Base-by-base conservation (phyloP, 768 basidiomycete genomes). In the Hydnomerulius pinastri region DNA sequence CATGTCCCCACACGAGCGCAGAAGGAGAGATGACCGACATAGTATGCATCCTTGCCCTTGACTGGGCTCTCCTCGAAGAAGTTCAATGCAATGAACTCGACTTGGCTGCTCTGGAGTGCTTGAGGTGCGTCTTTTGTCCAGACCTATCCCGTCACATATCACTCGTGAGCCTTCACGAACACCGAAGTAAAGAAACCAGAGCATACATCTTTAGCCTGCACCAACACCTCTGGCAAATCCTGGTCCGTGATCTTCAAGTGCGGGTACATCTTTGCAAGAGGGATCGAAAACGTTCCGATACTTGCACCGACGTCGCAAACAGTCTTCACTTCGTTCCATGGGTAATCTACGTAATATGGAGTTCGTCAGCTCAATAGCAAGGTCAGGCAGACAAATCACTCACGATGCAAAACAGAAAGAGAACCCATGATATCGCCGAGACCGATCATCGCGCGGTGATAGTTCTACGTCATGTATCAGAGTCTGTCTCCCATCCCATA, bases 221-320 rank as follows among this genome's bases (percentile, higher is more conserved):
- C 47, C 13, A 68, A 36, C 9, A 69, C 60, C 21, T 61, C 57
- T 11, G 67, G 66, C 20, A 70, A 47, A 46, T 69, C 67, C 42
- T 70, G 66, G 21, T 65, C 33, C 7, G 37, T 38, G 27, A 70
- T 58, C 32, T 59, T 63, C 23, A 69, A 33, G 24, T 64, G 62
- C 6, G 67, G 66, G 41, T 56, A 55, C 36, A 47, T 55, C 47
- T 54, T 68, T 4, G 62, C 44, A 42, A 69, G 58, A 17, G 62
- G 58, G 1, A 60, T 27, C 35, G 69, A 66, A n/a, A 69, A 47
- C 1, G 61, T 56, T 5, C 67, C 67, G 4, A 63, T 23, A n/a
- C 67, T 61, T 10, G 67, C 58, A 4, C 67, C 68, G 18, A 69
- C 51, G 41, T 69, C 68, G 10, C 63, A 62, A 28, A 71, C 50